Conservation (phyloP, 805 yeast genomes). For the Wickerhamiella azymoides region DNA sequence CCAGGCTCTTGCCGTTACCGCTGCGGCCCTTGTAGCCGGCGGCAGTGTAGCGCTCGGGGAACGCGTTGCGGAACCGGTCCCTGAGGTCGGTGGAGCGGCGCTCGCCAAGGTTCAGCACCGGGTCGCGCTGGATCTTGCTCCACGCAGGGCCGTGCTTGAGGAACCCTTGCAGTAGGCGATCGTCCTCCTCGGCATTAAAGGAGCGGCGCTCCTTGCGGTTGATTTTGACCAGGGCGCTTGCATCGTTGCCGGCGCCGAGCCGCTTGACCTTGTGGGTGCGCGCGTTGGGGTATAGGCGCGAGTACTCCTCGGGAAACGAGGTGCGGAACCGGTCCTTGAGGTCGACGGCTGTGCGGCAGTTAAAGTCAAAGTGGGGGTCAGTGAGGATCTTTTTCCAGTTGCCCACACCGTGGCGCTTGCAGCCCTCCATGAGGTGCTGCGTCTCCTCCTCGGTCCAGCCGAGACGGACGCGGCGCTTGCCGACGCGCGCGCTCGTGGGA, state of each 20-base stretch:
- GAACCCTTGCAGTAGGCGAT: conserved; percentile 30
- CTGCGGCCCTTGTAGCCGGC: conserved; percentile 32
- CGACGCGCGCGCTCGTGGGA: conserved; percentile 13
- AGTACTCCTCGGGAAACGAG: conserved; percentile 33
- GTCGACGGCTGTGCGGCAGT: conserved; percentile 33
- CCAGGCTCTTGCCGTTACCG: conserved; percentile 9
- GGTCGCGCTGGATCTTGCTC: conserved; percentile 33
- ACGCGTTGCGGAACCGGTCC: conserved; percentile 33
- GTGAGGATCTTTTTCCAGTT: conserved; percentile 35
- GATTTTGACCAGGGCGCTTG: conserved; percentile 27
- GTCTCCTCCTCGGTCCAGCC: conserved; percentile 34
- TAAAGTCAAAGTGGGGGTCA: conserved; percentile 29
- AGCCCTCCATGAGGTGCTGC: conserved; percentile 30
- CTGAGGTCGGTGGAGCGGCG: conserved; percentile 33
- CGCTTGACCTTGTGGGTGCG: conserved; percentile 29
- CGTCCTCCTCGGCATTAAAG: conserved; percentile 32
- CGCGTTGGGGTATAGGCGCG: conserved; percentile 32
- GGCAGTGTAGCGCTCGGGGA: conserved; percentile 31
- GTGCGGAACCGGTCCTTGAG: conserved; percentile 34
- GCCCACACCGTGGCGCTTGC: conserved; percentile 31
- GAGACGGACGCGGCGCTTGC: conserved; percentile 26
- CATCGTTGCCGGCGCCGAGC: conserved; percentile 11
- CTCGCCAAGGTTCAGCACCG: conserved; percentile 25
- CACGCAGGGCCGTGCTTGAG: conserved; percentile 32
- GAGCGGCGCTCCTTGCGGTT: conserved; percentile 32